Percentiles rank a stretch among this genome's conserved stretches.
phyloP scores from a whole-genome alignment of 148 eudicot genomes.

The Arbutus unedo region DNA sequence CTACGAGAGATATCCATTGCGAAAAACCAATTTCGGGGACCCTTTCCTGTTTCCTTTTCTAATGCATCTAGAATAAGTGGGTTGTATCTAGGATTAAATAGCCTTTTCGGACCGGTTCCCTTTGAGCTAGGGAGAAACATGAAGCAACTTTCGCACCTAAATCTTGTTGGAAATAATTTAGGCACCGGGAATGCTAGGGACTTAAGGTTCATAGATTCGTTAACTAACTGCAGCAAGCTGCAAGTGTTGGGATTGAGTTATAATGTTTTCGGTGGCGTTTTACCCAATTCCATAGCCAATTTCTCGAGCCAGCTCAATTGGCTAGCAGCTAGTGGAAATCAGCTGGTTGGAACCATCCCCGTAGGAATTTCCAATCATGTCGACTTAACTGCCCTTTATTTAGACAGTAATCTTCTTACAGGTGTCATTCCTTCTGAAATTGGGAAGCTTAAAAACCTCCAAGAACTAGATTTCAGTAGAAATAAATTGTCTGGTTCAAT shows the following conservation, averaged over 20 bases:
- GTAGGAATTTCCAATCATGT: conserved; percentile 7
- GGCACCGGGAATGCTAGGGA: not conserved
- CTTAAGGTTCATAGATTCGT: not conserved
- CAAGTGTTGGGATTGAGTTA: fast-evolving
- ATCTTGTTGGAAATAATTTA: not conserved
- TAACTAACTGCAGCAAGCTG: not conserved
- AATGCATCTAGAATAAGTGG: not conserved
- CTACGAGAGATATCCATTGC: not conserved
- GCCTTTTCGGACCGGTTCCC: not conserved
- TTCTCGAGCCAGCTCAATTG: not conserved
- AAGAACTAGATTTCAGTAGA: fast-evolving
- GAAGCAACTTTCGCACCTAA: not conserved
- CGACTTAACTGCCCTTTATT: not conserved
- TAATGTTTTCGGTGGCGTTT: conserved; percentile 5
- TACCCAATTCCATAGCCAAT: conserved; percentile 17
- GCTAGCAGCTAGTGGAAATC: not conserved
- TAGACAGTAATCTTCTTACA: too few relatives aligned
- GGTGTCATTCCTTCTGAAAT: conserved; percentile 25
- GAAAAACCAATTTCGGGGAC: not conserved
- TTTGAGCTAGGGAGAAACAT: too few relatives aligned
- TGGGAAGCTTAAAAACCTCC: conserved; percentile 15
- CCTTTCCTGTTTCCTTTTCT: not conserved
- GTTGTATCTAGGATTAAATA: not conserved
- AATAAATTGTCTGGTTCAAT: conserved; percentile 11
- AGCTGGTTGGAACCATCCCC: too few relatives aligned